Conservation (phyloP, 768 basidiomycete genomes). For the Mrakia frigida region DNA sequence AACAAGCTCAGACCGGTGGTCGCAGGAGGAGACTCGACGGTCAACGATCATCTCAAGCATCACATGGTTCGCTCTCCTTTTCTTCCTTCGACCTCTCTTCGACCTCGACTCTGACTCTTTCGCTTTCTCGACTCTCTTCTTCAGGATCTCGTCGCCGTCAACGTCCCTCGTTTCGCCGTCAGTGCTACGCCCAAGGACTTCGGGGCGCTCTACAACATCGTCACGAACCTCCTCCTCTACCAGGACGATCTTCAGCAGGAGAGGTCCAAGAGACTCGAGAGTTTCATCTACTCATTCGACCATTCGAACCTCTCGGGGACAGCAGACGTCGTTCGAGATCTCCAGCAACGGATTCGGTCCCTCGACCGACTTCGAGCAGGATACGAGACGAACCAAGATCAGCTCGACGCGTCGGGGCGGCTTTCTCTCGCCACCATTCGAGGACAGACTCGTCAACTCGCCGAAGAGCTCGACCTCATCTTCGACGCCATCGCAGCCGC, state of each 20-base stretch:
- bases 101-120: background rate
- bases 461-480: slow-evolving; percentile 73
- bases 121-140: slow-evolving; percentile 6
- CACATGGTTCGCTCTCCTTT: slow-evolving; percentile 8
- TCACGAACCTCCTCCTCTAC: slow-evolving; percentile 82
- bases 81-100: background rate
- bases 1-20: slow-evolving; percentile 54
- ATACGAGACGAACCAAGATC: slow-evolving; percentile 44
- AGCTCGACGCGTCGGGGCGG: slow-evolving; percentile 43
- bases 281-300: slow-evolving; percentile 31
- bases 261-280: slow-evolving; percentile 25
- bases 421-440: slow-evolving; percentile 60
- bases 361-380: slow-evolving; percentile 47
- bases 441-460: slow-evolving; percentile 64
- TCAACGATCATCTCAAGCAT: slow-evolving; percentile 49
- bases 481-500: slow-evolving; percentile 71
- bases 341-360: slow-evolving; percentile 65
- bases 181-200: slow-evolving; percentile 78
- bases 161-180: slow-evolving; percentile 80
- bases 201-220: slow-evolving; percentile 54
- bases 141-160: slow-evolving; percentile 74
- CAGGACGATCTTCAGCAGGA: slow-evolving; percentile 58
- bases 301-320: slow-evolving; percentile 34
- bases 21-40: slow-evolving; percentile 42
- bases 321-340: slow-evolving; percentile 39